Base-by-base conservation (phyloP, 108 stramenopile genomes). In the Fistulifera pelliculosa region DNA sequence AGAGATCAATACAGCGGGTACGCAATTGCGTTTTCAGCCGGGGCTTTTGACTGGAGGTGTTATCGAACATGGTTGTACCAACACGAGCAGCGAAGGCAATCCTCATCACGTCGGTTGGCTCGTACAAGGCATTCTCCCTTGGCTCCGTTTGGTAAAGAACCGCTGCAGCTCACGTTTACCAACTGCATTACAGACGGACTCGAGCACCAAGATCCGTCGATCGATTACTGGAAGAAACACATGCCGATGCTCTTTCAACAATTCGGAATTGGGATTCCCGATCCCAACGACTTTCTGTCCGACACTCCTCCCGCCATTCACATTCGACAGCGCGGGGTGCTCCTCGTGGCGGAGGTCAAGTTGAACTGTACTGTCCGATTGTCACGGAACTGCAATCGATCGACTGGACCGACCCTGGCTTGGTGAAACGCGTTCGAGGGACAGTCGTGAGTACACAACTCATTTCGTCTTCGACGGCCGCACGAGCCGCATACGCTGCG, bases 1-100 rank as follows among this genome's bases (percentile, higher is more conserved):
- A 24, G 96, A 97, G 62, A 99, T 99, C 71, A 98, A 99, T 65
- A 83, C 83, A 38, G 98, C 99, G 0, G 99, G 99, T 21, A 98
- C 99, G 19, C 84, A 85, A 55, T 63, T 99, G 3, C 64, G 89
- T 43, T 96, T 96, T 54, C 64, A 65, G 25, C 99, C 99, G 7
- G 99, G 99, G 18, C 74, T 94, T 31, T 56, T 99, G 57, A 41
- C 82, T 47, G 97, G 97, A 10, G 99, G 99, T 21, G 61, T 69
- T 1, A 54, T 93, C 5, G 69, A 77, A 40, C 97, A 99, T 71
- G 79, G 81, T 44, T 97, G 97, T 75, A 68, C 85, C 18, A 49
- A 70, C n/a, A 58, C 71, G 38, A 44, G 40, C 18, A 40, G 18
- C 25, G 60, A 14, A 12, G 54, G 3, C 15, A 38, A 2, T 23